phyloP scores from a whole-genome alignment of 2,329 filamentous ascomycete genomes.

The Colletotrichum zoysiae region DNA sequence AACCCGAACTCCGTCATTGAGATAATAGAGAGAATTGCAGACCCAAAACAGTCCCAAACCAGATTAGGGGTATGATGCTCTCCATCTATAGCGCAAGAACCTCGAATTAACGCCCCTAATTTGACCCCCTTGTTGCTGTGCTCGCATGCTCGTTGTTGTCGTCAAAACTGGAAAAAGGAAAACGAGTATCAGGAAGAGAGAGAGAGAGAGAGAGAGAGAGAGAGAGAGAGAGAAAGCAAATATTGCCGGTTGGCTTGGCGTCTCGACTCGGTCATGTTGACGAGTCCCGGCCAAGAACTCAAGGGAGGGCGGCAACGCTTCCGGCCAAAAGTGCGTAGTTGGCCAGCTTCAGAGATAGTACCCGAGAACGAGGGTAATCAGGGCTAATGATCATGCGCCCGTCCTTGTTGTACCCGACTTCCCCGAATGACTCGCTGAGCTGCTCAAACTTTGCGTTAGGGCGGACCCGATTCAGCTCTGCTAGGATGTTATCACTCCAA shows the following conservation, averaged over 20 bases:
- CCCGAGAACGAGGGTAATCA: conserved; percentile 64
- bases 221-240: not conserved
- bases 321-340: conserved; percentile 65
- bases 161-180: conserved; percentile 8
- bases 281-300: not conserved
- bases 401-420: conserved; percentile 70
- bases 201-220: too few relatives aligned
- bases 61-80: conserved; percentile 42
- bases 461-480: conserved; percentile 69
- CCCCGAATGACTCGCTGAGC: conserved; percentile 73
- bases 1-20: conserved; percentile 30
- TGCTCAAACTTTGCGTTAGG: conserved; percentile 71
- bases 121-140: conserved; percentile 37
- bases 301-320: conserved; percentile 38
- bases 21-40: conserved; percentile 29
- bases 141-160: conserved; percentile 38
- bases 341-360: conserved; percentile 68
- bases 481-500: conserved; percentile 77
- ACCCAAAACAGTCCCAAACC: conserved; percentile 36
- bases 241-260: not conserved
- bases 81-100: conserved; percentile 34
- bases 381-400: conserved; percentile 69
- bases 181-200: not conserved
- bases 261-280: not conserved
- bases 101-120: conserved; percentile 33